A percentile compares a stretch with the other conserved stretches of the same genome.
These are phyloP conservation scores for Sporothrix sp. DNA, from an alignment of 2,329 filamentous ascomycete genomes.

Conservation along the genomic window DNA sequence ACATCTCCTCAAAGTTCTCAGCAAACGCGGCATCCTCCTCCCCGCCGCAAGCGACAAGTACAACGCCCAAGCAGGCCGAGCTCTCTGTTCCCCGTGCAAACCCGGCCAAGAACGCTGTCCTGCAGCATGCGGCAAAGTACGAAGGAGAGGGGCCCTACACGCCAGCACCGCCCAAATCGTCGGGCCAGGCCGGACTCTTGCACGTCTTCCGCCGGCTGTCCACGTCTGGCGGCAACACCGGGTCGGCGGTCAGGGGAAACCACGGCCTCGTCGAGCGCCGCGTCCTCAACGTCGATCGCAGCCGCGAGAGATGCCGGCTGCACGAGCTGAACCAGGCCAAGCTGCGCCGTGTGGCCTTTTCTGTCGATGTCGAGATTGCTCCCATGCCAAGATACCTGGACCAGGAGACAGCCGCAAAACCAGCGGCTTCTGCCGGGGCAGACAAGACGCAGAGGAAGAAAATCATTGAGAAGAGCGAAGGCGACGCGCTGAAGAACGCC, in stretches of 20 bases:
- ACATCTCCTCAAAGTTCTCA: conserved; percentile 85
- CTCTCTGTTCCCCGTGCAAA: conserved; percentile 39
- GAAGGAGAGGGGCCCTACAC: conserved; percentile 59
- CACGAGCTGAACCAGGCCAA: conserved; percentile 71
- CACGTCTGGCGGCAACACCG: conserved; percentile 42
- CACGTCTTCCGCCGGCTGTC: conserved; percentile 76
- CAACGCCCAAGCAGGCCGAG: conserved; percentile 32
- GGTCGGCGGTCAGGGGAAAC: conserved; percentile 36
- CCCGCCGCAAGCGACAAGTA: conserved; percentile 26
- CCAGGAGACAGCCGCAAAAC: conserved; percentile 34
- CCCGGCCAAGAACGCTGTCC: conserved; percentile 47
- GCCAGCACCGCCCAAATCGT: conserved; percentile 61
- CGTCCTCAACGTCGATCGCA: conserved; percentile 74
- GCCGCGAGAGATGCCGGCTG: conserved; percentile 69
- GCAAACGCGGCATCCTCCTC: conserved; percentile 31
- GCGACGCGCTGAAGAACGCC: conserved; percentile 60
- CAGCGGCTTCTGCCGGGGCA: conserved; percentile 25
- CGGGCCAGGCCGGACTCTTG: conserved; percentile 58
- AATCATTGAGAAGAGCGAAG: conserved; percentile 60
- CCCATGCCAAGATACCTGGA: conserved; percentile 72
- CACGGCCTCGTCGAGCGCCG: conserved; percentile 70
- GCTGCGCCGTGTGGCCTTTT: conserved; percentile 82
- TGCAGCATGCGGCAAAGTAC: conserved; percentile 45
- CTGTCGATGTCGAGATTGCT: conserved; percentile 94
- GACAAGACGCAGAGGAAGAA: conserved; percentile 54